Evolutionary conservation across 2,329 filamentous ascomycete species (phyloP).

Genomic region (Venturia aucupariae): DNA sequence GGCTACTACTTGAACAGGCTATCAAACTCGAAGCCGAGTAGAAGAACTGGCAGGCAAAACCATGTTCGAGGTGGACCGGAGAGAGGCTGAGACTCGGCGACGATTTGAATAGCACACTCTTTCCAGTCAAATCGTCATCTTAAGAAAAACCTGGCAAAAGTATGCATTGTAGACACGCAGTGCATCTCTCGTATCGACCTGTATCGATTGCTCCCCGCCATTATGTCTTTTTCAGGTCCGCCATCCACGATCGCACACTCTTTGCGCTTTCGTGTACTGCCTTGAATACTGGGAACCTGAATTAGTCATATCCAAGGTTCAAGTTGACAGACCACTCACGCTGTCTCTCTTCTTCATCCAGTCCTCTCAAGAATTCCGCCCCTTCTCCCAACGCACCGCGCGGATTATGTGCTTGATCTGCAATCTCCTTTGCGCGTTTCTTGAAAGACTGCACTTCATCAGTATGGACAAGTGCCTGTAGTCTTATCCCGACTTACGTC

Average conservation of each 20-base stretch:
- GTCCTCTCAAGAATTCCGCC: slow-evolving; percentile 73
- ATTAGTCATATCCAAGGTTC: slow-evolving; percentile 9
- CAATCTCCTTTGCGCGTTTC: slow-evolving; percentile 68
- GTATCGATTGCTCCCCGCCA: neutral
- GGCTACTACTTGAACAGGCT: no score
- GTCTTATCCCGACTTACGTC: slow-evolving; percentile 28
- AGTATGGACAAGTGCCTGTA: neutral
- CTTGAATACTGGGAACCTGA: slow-evolving; percentile 33
- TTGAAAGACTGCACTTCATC: slow-evolving; percentile 57
- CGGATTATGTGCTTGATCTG: slow-evolving; percentile 80
- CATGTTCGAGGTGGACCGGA: no score
- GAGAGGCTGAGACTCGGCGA: no score
- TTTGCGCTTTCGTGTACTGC: slow-evolving; percentile 40
- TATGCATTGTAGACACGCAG: no score
- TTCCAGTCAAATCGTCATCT: no score
- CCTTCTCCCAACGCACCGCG: slow-evolving; percentile 56
- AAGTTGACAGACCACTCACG: slow-evolving; percentile 32
- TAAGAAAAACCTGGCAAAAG: no score
- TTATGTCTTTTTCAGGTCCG: slow-evolving; percentile 32
- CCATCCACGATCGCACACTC: slow-evolving; percentile 37
- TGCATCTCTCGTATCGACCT: neutral
- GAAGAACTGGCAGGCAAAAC: no score
- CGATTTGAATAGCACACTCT: no score
- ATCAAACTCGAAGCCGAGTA: no score
- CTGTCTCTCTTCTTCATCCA: slow-evolving; percentile 83